Conservation (phyloP, 202 grass and related monocot species). For the Zoysia matrella region DNA sequence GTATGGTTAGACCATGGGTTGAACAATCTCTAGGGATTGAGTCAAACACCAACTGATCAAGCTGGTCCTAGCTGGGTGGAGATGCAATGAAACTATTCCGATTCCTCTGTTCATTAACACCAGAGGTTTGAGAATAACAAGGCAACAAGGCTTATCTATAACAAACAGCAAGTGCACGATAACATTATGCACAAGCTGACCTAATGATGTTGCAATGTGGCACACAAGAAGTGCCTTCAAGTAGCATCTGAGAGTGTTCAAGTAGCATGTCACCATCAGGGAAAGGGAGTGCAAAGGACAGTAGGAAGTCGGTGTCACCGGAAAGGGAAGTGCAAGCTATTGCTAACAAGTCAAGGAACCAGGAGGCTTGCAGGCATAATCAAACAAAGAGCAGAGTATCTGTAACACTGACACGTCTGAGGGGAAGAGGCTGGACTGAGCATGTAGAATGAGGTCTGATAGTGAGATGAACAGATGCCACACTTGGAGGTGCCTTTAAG, state of each 20-base stretch:
- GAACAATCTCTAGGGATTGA: not conserved
- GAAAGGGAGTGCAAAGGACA: slow-evolving; percentile 40
- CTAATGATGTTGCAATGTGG: slow-evolving; percentile 34
- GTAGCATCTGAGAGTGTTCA: slow-evolving; percentile 47
- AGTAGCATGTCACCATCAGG: slow-evolving; percentile 40
- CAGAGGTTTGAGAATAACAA: not conserved
- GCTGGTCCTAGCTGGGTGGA: too few relatives aligned
- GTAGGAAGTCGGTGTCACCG: slow-evolving; percentile 42
- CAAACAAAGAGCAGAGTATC: slow-evolving; percentile 19
- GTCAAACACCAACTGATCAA: too few relatives aligned
- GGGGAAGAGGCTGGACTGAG: not conserved
- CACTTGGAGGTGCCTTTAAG: slow-evolving; percentile 42
- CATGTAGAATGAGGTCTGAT: slow-evolving; percentile 33
- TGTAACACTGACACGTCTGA: slow-evolving; percentile 29
- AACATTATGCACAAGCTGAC: slow-evolving; percentile 35
- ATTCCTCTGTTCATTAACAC: too few relatives aligned
- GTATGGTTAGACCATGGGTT: not conserved
- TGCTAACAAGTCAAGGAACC: slow-evolving; percentile 50
- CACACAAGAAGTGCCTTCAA: slow-evolving; percentile 42
- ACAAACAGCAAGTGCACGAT: not conserved
- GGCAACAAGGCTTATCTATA: not conserved
- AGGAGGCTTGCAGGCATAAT: slow-evolving; percentile 31
- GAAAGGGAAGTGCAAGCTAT: slow-evolving; percentile 54
- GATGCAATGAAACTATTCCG: too few relatives aligned
- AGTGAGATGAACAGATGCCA: slow-evolving; percentile 37